Percentiles rank a stretch among this genome's conserved stretches.
Evolutionary conservation across 345 rosid species (phyloP).

Genomic region (Ceriops zippeliana): DNA sequence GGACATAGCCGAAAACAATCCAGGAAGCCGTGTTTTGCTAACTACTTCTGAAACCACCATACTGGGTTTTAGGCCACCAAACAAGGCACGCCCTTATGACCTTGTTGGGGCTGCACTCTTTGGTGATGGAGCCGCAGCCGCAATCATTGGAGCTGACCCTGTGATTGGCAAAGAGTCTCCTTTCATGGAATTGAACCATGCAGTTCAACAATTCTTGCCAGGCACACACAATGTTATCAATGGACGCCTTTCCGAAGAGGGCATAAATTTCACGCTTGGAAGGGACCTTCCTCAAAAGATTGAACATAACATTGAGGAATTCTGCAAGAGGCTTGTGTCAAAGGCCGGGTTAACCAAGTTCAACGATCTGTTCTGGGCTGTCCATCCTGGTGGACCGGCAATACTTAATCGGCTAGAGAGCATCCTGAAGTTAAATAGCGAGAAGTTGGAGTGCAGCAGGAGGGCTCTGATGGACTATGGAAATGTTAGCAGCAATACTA

Average conservation of each 20-base stretch:
- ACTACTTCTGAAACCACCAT: conserved; percentile 93
- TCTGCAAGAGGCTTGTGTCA: conserved; percentile 66
- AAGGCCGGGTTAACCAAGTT: conserved; percentile 41
- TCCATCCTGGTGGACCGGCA: conserved; percentile 94
- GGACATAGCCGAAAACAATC: conserved; percentile 93
- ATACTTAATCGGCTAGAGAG: conserved; percentile 76
- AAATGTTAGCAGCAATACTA: conserved; percentile 83
- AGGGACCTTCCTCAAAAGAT: conserved; percentile 87
- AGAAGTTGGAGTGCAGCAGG: conserved; percentile 75
- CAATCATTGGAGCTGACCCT: conserved; percentile 68
- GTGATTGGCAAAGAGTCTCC: conserved; percentile 49
- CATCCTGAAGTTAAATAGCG: conserved; percentile 39
- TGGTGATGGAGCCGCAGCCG: conserved; percentile 94
- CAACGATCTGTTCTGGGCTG: conserved; percentile 90
- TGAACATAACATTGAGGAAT: conserved; percentile 78
- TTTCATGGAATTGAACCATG: conserved; percentile 77
- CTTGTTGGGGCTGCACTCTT: conserved; percentile 94
- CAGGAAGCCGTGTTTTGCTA: conserved; percentile 73
- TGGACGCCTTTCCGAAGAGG: conserved; percentile 78
- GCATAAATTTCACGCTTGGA: conserved; percentile 85
- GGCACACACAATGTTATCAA: conserved; percentile 75
- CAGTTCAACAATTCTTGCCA: conserved; percentile 82
- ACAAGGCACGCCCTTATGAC: conserved; percentile 78
- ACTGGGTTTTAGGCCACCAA: conserved; percentile 87
- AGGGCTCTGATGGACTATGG: conserved; percentile 82